These are phyloP conservation scores for Ustilago sp. DNA, from an alignment of 1,284 basidiomycete genomes.

Conservation along the genomic window DNA sequence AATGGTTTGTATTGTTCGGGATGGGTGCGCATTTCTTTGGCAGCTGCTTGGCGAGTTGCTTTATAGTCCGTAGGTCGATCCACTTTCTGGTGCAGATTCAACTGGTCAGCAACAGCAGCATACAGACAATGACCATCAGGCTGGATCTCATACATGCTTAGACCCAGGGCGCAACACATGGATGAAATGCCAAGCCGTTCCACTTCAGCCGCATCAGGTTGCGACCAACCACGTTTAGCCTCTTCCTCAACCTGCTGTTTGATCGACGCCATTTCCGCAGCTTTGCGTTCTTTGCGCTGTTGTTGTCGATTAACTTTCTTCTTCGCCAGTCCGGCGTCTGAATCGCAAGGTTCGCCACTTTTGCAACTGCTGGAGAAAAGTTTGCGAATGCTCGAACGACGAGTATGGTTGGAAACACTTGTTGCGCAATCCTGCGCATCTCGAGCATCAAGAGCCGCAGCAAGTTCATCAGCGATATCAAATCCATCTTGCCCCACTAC, in stretches of 20 bases:
- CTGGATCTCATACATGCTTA: conserved; percentile 74
- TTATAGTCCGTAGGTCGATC: conserved; percentile 69
- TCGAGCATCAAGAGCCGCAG: conserved; percentile 56
- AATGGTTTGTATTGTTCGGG: conserved; percentile 94
- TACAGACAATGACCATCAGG: conserved; percentile 97
- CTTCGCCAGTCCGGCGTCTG: conserved; percentile 18
- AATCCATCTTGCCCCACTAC: conserved; percentile 28
- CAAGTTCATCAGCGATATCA: conserved; percentile 59
- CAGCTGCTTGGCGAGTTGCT: conserved; percentile 77
- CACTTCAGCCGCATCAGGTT: conserved; percentile 50
- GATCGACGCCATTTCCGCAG: conserved; percentile 54
- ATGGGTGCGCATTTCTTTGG: conserved; percentile 84
- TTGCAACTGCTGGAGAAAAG: conserved; percentile 44
- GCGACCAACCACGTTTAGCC: conserved; percentile 50
- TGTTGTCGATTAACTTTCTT: conserved; percentile 54
- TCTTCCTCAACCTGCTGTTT: conserved; percentile 54
- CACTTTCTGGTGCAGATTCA: conserved; percentile 58
- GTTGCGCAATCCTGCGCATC: conserved; percentile 39
- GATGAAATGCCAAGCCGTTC: conserved; percentile 54
- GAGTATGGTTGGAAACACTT: neutral
- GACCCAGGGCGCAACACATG: conserved; percentile 54
- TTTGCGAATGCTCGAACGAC: conserved; percentile 33
- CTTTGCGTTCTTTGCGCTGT: conserved; percentile 57
- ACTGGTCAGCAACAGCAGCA: conserved; percentile 87
- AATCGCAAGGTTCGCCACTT: conserved; percentile 12